These are phyloP conservation scores for Stagonosporopsis chrysanthemi DNA, from an alignment of 2,329 filamentous ascomycete species.

Conservation along the genomic window DNA sequence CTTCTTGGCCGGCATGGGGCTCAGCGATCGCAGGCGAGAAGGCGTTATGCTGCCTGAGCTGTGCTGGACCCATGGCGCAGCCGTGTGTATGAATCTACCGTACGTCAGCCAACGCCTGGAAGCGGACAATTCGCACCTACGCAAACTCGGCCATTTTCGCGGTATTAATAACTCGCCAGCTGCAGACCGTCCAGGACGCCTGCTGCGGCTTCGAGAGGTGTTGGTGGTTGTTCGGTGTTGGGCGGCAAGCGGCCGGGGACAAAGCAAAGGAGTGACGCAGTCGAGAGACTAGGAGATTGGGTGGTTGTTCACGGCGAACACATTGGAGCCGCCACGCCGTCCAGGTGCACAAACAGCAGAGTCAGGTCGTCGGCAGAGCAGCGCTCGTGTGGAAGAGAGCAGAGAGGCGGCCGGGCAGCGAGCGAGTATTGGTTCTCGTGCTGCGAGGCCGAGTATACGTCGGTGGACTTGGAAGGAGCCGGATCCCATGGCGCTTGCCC, in stretches of 20 bases:
- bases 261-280: conserved; percentile 46
- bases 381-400: conserved; percentile 5
- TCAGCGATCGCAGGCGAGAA: conserved; percentile 47
- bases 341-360: conserved; percentile 9
- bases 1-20: conserved; percentile 44
- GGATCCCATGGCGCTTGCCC: conserved; percentile 11
- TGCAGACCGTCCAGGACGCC: conserved; percentile 21
- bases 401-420: conserved; percentile 8
- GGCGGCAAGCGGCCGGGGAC: conserved; percentile 26
- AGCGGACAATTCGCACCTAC: conserved; percentile 21
- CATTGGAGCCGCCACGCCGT: conserved; percentile 17
- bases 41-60: conserved; percentile 45
- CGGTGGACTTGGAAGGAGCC: conserved; percentile 12
- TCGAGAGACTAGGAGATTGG: conserved; percentile 20
- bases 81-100: conserved; percentile 43
- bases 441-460: conserved; percentile 11
- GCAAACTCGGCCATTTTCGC: conserved; percentile 36
- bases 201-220: conserved; percentile 1
- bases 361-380: conserved; percentile 5
- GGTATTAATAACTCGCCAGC: conserved; percentile 9
- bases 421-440: conserved; percentile 17
- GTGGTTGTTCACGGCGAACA: conserved; percentile 18
- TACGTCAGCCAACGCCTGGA: conserved; percentile 2
- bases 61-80: conserved; percentile 47
- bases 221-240: conserved; percentile 17